A percentile compares a stretch with the other conserved stretches of the same genome.
Conservation (phyloP, 805 yeast genomes). For the Wickerhamiella domercqiae region DNA sequence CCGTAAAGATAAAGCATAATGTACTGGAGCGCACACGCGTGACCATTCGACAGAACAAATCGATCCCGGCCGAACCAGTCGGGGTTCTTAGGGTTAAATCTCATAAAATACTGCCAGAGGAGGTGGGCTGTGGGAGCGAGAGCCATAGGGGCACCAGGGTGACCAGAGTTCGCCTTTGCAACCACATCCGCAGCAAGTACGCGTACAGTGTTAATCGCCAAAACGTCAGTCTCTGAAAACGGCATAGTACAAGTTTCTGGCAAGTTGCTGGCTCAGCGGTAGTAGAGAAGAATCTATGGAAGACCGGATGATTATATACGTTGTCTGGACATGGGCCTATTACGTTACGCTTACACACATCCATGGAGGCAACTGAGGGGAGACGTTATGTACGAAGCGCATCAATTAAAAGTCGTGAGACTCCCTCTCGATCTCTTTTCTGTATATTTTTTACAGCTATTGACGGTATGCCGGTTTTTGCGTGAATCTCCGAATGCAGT, state of each 20-base stretch:
- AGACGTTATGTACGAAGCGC: too few species aligned
- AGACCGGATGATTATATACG: too few species aligned
- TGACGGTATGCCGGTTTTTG: too few species aligned
- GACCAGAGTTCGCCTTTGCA: slow-evolving; percentile 84
- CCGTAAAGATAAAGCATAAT: slow-evolving; percentile 75
- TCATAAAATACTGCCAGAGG: slow-evolving; percentile 58
- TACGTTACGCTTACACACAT: too few species aligned
- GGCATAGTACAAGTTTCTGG: slow-evolving; percentile 16
- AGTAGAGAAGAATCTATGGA: not conserved
- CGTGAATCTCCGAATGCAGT: too few species aligned
- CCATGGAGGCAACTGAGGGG: too few species aligned
- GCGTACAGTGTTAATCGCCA: slow-evolving; percentile 79
- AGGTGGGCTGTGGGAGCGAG: slow-evolving; percentile 92
- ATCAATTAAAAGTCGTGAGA: too few species aligned
- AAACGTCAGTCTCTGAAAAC: slow-evolving; percentile 46
- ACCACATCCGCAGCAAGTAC: slow-evolving; percentile 77
- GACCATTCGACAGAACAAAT: slow-evolving; percentile 91
- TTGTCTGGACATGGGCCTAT: too few species aligned
- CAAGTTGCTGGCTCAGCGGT: not conserved
- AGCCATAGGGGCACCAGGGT: slow-evolving; percentile 99
- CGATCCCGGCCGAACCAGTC: slow-evolving; percentile 91
- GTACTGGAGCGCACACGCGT: slow-evolving; percentile 84
- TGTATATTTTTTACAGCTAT: too few species aligned
- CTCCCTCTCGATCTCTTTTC: too few species aligned
- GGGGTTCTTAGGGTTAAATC: slow-evolving; percentile 81